phyloP scores from a whole-genome alignment of 2,329 filamentous ascomycete genomes.

The Pseudogymnoascus sp. region DNA sequence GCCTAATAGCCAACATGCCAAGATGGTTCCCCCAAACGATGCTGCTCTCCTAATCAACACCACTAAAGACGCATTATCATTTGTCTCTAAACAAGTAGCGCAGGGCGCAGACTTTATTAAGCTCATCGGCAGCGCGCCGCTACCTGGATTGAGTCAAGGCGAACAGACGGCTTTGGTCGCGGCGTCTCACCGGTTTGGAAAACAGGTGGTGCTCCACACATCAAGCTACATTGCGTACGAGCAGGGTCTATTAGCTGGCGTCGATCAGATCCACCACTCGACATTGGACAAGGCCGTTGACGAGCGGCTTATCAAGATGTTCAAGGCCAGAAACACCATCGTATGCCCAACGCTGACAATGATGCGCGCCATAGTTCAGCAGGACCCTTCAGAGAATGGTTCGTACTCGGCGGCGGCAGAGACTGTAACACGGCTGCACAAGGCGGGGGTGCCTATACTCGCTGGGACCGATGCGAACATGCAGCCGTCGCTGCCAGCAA shows the following conservation, averaged over 20 bases:
- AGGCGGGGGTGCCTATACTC: conserved; percentile 15
- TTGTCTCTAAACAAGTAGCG: too few species aligned
- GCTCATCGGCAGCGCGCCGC: not conserved
- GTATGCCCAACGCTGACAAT: conserved; percentile 16
- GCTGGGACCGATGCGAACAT: conserved; percentile 17
- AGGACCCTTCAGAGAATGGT: not conserved
- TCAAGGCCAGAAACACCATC: conserved; percentile 8
- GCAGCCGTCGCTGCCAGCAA: not conserved
- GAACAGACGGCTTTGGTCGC: not conserved
- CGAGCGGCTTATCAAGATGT: not conserved
- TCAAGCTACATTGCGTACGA: not conserved
- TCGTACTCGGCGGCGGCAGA: not conserved
- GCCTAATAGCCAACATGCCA: too few species aligned
- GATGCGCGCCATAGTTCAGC: not conserved
- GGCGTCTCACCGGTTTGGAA: conserved; percentile 5
- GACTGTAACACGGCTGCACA: conserved; percentile 12
- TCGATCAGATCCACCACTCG: conserved; percentile 13
- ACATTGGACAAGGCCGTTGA: conserved; percentile 11
- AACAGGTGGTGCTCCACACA: conserved; percentile 14
- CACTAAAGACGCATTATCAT: too few species aligned
- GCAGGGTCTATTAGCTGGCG: conserved; percentile 12
- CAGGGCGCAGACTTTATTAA: too few species aligned
- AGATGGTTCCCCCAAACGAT: too few species aligned
- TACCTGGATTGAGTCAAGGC: conserved; percentile 6
- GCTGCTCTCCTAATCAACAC: too few species aligned